Evolutionary conservation across 1,139 yeast species (phyloP), one percentile per base, ranked within the genome.

Genomic region (Wickerhamomyces sp.): DNA sequence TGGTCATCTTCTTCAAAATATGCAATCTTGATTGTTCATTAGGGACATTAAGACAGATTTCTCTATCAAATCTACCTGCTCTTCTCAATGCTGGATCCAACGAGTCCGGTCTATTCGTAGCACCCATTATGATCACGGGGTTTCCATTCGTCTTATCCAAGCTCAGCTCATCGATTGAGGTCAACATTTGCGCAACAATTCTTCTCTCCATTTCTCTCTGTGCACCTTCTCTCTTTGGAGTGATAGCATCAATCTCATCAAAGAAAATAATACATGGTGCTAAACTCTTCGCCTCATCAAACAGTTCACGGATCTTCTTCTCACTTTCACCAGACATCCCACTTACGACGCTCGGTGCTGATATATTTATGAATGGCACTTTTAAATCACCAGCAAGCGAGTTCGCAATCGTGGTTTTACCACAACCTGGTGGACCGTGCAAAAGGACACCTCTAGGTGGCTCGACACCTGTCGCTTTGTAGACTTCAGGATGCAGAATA

Each of bases 241-340:
- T 93, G 35, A 91, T 89, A 7, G 98, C 96, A 61, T 91, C 99
- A 45, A 91, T 89, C 58, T 89, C 96, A 60, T 91, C 99, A 58
- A 91, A 81, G 54, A 91, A 91, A 36, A 91, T 73, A 26, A 91
- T 64, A 58, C 97, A 89, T 4, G 98, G 98, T 1, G 98, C 98
- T 38, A 88, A 57, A 7, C 72, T 52, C 52, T 82, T 84, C 3
- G 98, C 98, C 55, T 93, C 98, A 29, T 88, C 96, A 52, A 91
- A 91, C 26, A 91, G 68, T 44, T 91, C 98, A 44, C 98, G 69
- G 14, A 91, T 69, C 55, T 89, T 89, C 66, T 91, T 91, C 57
- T 93, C 98, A 40, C 93, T 80, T 59, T 91, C 99, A 30, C 98
- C 98, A n/a, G 96, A 86, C 98, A 91, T 91, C n/a, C 99, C 98